Base-by-base conservation (phyloP, 306 rosid genomes). In the Abrus pulchellus region DNA sequence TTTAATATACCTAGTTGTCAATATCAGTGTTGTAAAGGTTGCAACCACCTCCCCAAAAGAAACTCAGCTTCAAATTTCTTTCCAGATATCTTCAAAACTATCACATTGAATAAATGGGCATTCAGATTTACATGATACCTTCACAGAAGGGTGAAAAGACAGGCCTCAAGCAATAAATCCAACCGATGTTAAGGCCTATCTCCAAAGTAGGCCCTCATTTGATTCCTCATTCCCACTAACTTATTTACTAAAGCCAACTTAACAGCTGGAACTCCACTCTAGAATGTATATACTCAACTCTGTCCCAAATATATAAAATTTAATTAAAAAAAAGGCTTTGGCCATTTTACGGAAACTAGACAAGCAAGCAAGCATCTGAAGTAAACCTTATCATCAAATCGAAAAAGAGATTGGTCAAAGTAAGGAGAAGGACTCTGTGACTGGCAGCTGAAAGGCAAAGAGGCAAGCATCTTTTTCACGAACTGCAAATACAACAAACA, bases 341-440 rank as follows among this genome's bases (percentile, higher is more conserved):
- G 49, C 36, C 48, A 40, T 34, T 68, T 78, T 54, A 78, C 32
- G 30, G 59, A 70, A 59, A 57, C 6, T 40, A 70, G 72, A 56
- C 47, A 47, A 55, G 54, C 61, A 48, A 12, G 48, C 52, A 33
- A 30, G 32, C 74, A 65, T 45, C 62, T 55, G 9, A 61, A 66
- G 53, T 86, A 70, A 83, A 94, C 99, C 99, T 95, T 95, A 80
- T 95, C 99, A 82, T 95, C 99, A 72, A 85, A 95, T 72, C 98
- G 94, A 82, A 87, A 95, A 60, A 95, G 96, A 49, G 97, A 90
- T 77, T 88, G 97, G 82, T 95, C 99, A 83, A 95, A 95, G 83
- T 95, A 95, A 7, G 99, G 99, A 70, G 99, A 95, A 75, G 99
- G 99, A 85, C 98, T 93, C 90, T 86, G 94, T 7, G 94, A 90